Evolutionary conservation across 176 grass and related monocot genomes (phyloP).

Genomic region (Echinochloa phyllopogon): DNA sequence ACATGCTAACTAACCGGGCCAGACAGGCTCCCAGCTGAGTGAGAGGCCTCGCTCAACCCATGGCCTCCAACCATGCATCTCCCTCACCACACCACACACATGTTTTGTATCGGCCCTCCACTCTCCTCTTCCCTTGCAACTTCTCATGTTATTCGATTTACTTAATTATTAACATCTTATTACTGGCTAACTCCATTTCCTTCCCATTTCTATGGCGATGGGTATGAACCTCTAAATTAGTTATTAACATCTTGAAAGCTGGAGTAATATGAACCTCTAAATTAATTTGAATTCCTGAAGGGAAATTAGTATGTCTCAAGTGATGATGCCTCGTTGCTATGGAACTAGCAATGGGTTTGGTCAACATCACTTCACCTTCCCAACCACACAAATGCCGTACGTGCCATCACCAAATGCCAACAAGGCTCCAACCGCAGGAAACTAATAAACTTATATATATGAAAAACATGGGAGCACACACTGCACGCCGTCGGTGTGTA

Average conservation of each 20-base stretch:
- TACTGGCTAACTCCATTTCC: neutral
- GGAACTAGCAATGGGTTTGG: constrained; percentile 8
- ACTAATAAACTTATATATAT: neutral
- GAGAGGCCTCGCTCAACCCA: constrained; percentile 9
- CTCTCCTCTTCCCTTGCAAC: neutral
- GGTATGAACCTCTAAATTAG: too few relatives aligned
- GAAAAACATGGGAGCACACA: constrained; percentile 35
- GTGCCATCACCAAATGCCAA: constrained; percentile 14
- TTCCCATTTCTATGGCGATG: neutral
- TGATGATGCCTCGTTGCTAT: neutral
- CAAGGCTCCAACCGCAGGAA: constrained; percentile 25
- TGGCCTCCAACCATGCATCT: constrained; percentile 13
- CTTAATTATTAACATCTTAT: neutral
- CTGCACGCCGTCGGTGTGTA: constrained; percentile 19
- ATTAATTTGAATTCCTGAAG: neutral
- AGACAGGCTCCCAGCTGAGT: neutral
- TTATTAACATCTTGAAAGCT: too few relatives aligned
- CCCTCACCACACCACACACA: neutral
- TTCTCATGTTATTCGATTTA: neutral
- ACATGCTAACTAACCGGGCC: constrained; percentile 44
- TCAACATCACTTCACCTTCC: constrained; percentile 53
- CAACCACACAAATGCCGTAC: constrained; percentile 38
- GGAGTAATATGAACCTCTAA: neutral
- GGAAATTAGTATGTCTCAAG: neutral
- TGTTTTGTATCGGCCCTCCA: constrained; percentile 20